Evolutionary conservation across 2,329 filamentous ascomycete genomes (phyloP), one percentile per base, ranked within the genome.

Genomic region (Juglanconis juglandina): DNA sequence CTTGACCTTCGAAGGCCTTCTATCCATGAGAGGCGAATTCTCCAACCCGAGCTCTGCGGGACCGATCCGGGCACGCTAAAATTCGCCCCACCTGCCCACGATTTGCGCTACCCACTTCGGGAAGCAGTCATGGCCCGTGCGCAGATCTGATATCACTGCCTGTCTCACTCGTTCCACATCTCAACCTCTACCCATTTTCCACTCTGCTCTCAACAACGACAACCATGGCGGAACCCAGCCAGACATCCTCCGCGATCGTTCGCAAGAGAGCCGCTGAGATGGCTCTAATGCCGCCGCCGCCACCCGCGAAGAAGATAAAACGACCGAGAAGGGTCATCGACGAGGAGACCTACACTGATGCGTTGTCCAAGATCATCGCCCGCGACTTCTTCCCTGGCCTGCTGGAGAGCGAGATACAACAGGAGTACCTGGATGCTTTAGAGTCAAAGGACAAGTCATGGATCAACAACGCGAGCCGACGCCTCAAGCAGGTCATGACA

Each of bases 351-450:
- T 99, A 99, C 74, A 95, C 92, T 2, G 87, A 92, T 60, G 90
- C 91, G 1, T 81, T 99, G 34, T 96, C 93, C 0, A 89, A 95
- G 67, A 98, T 99, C 71, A 96, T 99, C 64, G 91, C 92, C 9
- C 87, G 95, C 66, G 95, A 99, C 79, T 99, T 96, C 79, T 99
- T 98, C 69, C 95, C 95, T 0, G 95, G 94, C 0, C 81, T 99
- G 0, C 78, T 93, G 4, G 92, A 98, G 72, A 88, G 87, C 13
- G 87, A 96, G 68, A 89, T 88, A 0, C 92, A 97, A 72, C 88
- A 92, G 71, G 95, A 99, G 68, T 98, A 97, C 67, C 80, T 99
- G 35, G 89, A 96, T 69, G 95, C 95, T 0, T 77, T 98, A 8
- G 92, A 96, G 8, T 96, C 93, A 14, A 89, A 89, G 60, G 88